phyloP scores from a whole-genome alignment of 176 grass and related monocot species.

The Raddia distichophylla region DNA sequence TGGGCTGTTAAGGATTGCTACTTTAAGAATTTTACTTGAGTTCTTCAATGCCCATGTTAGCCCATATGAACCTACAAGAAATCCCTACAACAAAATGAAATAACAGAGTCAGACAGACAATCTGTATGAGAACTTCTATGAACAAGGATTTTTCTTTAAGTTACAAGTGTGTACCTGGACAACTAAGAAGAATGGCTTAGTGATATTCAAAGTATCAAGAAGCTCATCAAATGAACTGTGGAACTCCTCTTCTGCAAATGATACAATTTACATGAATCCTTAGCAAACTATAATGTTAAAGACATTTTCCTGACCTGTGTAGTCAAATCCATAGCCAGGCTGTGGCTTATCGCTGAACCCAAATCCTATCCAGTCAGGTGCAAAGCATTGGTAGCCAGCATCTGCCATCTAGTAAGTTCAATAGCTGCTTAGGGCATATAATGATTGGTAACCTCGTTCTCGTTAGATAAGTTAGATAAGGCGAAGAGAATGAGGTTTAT shows the following conservation, averaged over 20 bases:
- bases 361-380: constrained; percentile 98
- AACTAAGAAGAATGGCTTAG: constrained; percentile 79
- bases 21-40: constrained; percentile 73
- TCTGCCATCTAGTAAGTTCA: constrained; percentile 79
- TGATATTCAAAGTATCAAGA: constrained; percentile 71
- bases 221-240: constrained; percentile 80
- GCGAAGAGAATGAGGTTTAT: too few species aligned
- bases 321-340: constrained; percentile 90
- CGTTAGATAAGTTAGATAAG: too few species aligned
- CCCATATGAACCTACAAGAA: constrained; percentile 96
- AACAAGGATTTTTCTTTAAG: constrained; percentile 12
- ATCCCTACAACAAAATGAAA: constrained; percentile 61
- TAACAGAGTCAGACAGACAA: constrained; percentile 25
- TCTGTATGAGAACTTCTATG: constrained; percentile 1
- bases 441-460: constrained; percentile 5
- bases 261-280: constrained; percentile 23
- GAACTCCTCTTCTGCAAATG: constrained; percentile 84
- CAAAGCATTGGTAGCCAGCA: constrained; percentile 84
- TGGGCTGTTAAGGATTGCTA: constrained; percentile 92
- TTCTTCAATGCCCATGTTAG: constrained; percentile 93
- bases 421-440: constrained; percentile 36
- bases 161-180: constrained; percentile 65
- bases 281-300: constrained; percentile 24
- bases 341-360: constrained; percentile 98
- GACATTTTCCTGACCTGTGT: constrained; percentile 62